phyloP scores from a whole-genome alignment of 2,329 filamentous ascomycete genomes.

The Hymenoscyphus occultus region DNA sequence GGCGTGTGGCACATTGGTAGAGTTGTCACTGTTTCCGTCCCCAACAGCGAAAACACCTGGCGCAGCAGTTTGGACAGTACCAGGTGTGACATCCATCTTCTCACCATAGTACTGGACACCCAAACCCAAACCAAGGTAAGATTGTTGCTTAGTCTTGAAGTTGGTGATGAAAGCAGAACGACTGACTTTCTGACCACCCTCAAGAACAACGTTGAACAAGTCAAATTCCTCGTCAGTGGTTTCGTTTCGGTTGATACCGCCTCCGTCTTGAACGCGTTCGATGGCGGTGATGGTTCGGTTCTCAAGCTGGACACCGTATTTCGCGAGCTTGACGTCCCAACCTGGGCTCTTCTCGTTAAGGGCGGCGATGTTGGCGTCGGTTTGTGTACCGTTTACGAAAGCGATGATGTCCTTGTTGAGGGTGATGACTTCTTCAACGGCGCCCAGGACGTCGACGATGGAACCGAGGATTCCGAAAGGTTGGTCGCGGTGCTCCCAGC shows the following conservation, averaged over 20 bases:
- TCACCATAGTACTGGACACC: constrained; percentile 34
- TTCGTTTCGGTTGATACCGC: constrained; percentile 8
- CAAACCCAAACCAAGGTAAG: constrained; percentile 45
- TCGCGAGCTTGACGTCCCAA: constrained; percentile 49
- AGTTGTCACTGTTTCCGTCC: constrained; percentile 57
- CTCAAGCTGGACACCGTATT: constrained; percentile 52
- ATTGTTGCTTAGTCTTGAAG: constrained; percentile 47
- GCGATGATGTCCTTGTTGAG: constrained; percentile 47
- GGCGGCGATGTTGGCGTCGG: constrained; percentile 40
- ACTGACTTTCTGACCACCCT: constrained; percentile 43
- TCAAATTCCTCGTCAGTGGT: constrained; percentile 44
- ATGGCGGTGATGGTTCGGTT: constrained; percentile 53
- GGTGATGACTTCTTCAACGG: constrained; percentile 51
- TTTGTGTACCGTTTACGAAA: constrained; percentile 56
- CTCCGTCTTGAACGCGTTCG: constrained; percentile 43
- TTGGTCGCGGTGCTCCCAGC: constrained; percentile 59
- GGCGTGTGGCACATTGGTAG: constrained; percentile 60
- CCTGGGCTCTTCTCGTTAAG: constrained; percentile 41
- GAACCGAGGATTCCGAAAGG: constrained; percentile 51
- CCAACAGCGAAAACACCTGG: constrained; percentile 56
- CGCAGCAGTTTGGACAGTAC: constrained; percentile 44
- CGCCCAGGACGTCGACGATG: constrained; percentile 43
- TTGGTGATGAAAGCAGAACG: constrained; percentile 52
- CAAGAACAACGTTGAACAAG: constrained; percentile 53
- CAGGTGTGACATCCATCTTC: constrained; percentile 14